These are phyloP conservation scores for Hysterium pulicare DNA, from an alignment of 2,329 filamentous ascomycete genomes.

Conservation along the genomic window DNA sequence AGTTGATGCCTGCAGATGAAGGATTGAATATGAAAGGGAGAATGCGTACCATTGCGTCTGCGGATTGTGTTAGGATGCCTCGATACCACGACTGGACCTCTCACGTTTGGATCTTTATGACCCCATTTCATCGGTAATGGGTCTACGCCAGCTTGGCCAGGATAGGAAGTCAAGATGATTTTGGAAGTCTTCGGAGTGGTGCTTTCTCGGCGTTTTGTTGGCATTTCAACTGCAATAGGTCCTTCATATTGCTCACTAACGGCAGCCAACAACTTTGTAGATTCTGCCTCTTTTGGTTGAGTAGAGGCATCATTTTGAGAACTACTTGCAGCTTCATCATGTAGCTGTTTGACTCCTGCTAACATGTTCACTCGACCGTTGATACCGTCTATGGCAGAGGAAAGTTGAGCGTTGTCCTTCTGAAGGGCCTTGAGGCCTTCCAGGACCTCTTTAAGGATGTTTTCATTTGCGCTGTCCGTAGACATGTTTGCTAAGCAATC, in stretches of 20 bases:
- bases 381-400: conserved; percentile 57
- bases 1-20: conserved; percentile 9
- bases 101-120: conserved; percentile 65
- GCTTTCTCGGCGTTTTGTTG: conserved; percentile 38
- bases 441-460: conserved; percentile 54
- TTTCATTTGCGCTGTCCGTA: conserved; percentile 26
- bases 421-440: conserved; percentile 54
- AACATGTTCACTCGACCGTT: conserved; percentile 60
- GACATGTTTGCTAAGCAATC: conserved; percentile 5
- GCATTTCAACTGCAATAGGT: conserved; percentile 19
- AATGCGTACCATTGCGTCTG: conserved; percentile 68
- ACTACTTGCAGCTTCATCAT: conserved; percentile 44
- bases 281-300: conserved; percentile 31
- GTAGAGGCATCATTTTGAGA: conserved; percentile 16
- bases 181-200: conserved; percentile 51
- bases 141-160: conserved; percentile 89
- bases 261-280: conserved; percentile 34
- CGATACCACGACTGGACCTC: conserved; percentile 87
- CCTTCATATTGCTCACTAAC: conserved; percentile 41
- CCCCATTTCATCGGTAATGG: conserved; percentile 90
- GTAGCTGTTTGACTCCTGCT: conserved; percentile 56
- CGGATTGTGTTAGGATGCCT: conserved; percentile 71
- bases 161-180: conserved; percentile 78
- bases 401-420: conserved; percentile 53
- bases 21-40: background rate